phyloP scores from a whole-genome alignment of 495 filamentous ascomycete genomes.

The Bathelium albidoporum region DNA sequence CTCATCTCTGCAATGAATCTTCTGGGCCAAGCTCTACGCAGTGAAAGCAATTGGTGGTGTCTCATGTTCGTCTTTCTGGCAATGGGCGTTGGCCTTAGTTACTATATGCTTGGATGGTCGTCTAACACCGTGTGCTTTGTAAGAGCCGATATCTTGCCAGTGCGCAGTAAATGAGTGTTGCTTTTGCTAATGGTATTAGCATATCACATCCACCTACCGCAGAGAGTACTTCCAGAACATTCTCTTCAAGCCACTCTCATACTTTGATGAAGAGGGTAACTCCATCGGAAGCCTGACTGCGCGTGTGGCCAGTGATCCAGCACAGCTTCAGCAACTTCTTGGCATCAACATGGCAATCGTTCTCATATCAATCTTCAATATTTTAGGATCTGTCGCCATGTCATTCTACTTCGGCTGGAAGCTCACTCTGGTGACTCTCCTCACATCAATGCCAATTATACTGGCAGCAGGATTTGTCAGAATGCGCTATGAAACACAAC shows the following conservation, averaged over 20 bases:
- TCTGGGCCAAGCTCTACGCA: conserved; percentile 8
- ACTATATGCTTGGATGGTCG: conserved; percentile 15
- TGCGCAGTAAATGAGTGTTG: no score
- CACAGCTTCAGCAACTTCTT: conserved; percentile 21
- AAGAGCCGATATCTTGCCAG: neutral
- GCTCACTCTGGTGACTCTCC: conserved; percentile 20
- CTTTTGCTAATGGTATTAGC: neutral
- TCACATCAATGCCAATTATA: conserved; percentile 20
- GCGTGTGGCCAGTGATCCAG: conserved; percentile 17
- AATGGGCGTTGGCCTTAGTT: neutral
- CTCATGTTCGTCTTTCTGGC: conserved; percentile 20
- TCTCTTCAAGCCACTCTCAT: conserved; percentile 18
- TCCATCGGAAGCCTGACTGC: conserved; percentile 22
- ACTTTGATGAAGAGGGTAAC: conserved; percentile 25
- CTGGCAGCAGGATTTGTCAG: conserved; percentile 21
- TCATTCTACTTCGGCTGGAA: conserved; percentile 26
- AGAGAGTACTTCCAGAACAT: conserved; percentile 24
- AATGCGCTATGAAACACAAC: conserved; percentile 22
- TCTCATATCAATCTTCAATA: conserved; percentile 17
- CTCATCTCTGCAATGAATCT: conserved; percentile 20
- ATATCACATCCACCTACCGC: conserved; percentile 15
- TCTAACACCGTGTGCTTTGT: conserved; percentile 16
- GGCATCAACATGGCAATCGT: conserved; percentile 20
- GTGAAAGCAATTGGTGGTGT: conserved; percentile 22
- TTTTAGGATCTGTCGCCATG: conserved; percentile 21